These are phyloP conservation scores for Alternaria gansuensis DNA, from an alignment of 2,329 filamentous ascomycete genomes.

Conservation along the genomic window DNA sequence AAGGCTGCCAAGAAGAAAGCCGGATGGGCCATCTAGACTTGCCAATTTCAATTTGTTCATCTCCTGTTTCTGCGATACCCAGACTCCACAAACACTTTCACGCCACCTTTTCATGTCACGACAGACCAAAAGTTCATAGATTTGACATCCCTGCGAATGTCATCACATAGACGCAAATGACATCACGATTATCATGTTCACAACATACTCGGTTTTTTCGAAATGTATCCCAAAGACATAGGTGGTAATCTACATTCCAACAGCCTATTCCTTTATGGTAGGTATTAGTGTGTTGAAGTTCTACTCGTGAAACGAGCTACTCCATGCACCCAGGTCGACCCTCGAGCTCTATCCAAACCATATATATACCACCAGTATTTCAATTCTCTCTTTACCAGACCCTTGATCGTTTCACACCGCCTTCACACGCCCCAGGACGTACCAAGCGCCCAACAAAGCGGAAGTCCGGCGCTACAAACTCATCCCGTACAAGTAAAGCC, in stretches of 20 bases:
- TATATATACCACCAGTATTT: background rate
- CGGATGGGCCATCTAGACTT: slow-evolving; percentile 43
- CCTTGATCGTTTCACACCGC: background rate
- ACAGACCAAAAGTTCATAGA: background rate
- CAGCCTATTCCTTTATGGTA: too few species aligned
- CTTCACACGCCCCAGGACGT: background rate
- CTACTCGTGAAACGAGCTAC: too few species aligned
- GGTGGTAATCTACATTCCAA: background rate
- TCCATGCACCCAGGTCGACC: too few species aligned
- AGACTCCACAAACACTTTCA: background rate
- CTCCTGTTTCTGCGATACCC: slow-evolving; percentile 17
- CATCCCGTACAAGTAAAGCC: background rate
- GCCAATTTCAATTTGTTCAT: background rate
- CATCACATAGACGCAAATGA: background rate
- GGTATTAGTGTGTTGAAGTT: too few species aligned
- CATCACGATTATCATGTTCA: background rate
- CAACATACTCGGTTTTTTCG: background rate
- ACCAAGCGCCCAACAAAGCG: slow-evolving; percentile 1
- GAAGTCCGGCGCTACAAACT: background rate
- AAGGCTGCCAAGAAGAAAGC: slow-evolving; percentile 51
- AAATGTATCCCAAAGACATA: background rate
- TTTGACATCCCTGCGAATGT: background rate
- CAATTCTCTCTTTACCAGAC: background rate
- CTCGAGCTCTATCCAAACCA: background rate
- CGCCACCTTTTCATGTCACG: background rate